Evolutionary conservation across 1,284 basidiomycete genomes (phyloP).

Genomic region (Melanopsichium pennsylvanicum): DNA sequence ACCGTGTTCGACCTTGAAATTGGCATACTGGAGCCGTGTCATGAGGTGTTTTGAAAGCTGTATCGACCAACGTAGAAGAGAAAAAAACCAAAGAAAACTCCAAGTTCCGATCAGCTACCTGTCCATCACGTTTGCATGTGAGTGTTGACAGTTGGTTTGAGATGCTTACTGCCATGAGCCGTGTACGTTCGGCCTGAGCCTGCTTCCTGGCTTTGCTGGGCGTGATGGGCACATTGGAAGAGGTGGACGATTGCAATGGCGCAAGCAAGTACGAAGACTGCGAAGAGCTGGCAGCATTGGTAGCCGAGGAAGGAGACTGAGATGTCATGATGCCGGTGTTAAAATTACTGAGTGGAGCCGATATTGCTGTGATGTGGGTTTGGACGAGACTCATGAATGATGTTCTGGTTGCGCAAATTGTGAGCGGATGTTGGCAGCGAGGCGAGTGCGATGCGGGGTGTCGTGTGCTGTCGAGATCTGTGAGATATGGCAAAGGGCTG

Average conservation of each 20-base stretch:
- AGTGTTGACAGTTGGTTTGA: no score
- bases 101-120: not conserved
- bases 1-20: constrained; percentile 63
- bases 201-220: constrained; percentile 42
- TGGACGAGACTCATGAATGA: constrained; percentile 17
- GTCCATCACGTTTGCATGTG: not conserved
- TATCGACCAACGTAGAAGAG: no score
- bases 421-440: no score
- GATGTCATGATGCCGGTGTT: constrained; percentile 36
- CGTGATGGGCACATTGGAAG: constrained; percentile 35
- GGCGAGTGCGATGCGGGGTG: not conserved
- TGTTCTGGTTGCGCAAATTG: no score
- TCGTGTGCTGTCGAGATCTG: no score
- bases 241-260: constrained; percentile 26
- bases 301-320: constrained; percentile 14
- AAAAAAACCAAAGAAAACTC: no score
- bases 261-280: constrained; percentile 33
- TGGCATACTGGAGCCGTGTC: constrained; percentile 58
- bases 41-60: constrained; percentile 55
- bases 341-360: constrained; percentile 1
- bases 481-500: no score
- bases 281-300: constrained; percentile 15
- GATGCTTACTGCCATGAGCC: constrained; percentile 39
- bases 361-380: constrained; percentile 5
- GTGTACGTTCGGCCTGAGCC: constrained; percentile 43